Evolutionary conservation across 1,139 yeast genomes (phyloP), one percentile per base, ranked within the genome.

Genomic region (Hanseniaspora sp.): DNA sequence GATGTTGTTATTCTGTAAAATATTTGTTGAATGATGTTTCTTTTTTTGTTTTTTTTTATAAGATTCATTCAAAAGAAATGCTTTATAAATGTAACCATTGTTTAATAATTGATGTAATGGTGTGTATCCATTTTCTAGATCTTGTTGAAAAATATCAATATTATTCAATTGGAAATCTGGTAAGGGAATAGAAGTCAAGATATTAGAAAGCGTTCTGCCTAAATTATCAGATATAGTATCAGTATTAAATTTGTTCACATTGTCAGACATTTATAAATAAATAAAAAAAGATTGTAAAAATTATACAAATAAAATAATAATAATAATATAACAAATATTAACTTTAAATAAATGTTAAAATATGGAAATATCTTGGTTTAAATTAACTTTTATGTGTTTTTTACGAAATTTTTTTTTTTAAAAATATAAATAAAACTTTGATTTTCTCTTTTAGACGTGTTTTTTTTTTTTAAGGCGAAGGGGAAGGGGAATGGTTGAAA

Each of bases 61-160:
- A 73, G 69, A 61, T 72, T 79, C 44, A 83, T 72, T 43, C 80
- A 81, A 61, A 78, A 77, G 54, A 52, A 63, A 66, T n/a, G 65
- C 61, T 48, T 64, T 65, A 43, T 62, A 57, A 17, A 66, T 54
- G 34, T 62, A 56, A 6, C 66, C 65, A 31, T 53, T 53, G 45
- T 57, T 60, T 38, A 67, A 53, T 6, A 63, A 55, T 2, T 62
- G 57, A 67, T 90, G 96, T 45, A 88, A 71, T 35, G 88, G 80
- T 42, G 86, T 84, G 85, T 95, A 88, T 0, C 88, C 86, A 63
- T 79, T 86, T 66, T 90, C 96, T 56, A 71, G 72, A 64, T 90
- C 96, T 1, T 72, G 68, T 0, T 75, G 65, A 11, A 64, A 61
- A 1, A 80, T 59, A 46, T 81, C 74, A 11, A 73, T 62, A 46